Conservation (phyloP, 371 early-diverging fungal species). For the Lichtheimia ornata region DNA sequence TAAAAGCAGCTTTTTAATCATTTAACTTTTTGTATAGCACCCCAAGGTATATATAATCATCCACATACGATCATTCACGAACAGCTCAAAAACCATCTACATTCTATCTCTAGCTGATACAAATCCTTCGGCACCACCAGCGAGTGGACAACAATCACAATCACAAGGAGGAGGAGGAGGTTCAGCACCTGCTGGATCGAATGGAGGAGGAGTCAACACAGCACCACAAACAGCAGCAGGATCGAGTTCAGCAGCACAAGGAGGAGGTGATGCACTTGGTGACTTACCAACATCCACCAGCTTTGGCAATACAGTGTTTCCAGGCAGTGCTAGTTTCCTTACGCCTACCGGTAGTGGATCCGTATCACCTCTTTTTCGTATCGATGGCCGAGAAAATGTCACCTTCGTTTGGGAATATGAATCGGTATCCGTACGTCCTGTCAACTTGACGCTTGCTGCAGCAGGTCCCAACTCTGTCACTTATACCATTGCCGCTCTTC, state of each 20-base stretch:
- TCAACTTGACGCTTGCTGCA: conserved; percentile 42
- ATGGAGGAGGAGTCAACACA: conserved; percentile 1
- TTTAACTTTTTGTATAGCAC: no score
- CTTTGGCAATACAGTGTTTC: conserved; percentile 37
- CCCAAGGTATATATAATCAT: no score
- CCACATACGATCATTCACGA: no score
- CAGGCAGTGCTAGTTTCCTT: conserved; percentile 36
- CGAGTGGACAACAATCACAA: no score
- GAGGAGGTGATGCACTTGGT: conserved; percentile 6
- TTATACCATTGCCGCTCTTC: conserved; percentile 39
- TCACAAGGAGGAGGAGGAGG: no score
- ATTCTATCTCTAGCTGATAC: no score
- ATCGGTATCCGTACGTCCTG: conserved; percentile 36
- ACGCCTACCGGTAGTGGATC: conserved; percentile 47
- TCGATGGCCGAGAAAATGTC: conserved; percentile 41
- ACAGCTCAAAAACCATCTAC: no score
- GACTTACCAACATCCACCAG: conserved; percentile 41
- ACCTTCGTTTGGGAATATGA: conserved; percentile 47
- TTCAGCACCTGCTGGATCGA: no score
- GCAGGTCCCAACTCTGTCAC: conserved; percentile 38
- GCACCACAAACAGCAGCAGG: conserved; percentile 1
- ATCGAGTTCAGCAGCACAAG: background rate
- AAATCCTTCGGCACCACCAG: no score
- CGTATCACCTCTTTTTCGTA: conserved; percentile 45
- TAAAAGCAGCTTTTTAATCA: no score